Evolutionary conservation across 2,329 filamentous ascomycete genomes (phyloP), one percentile per base, ranked within the genome.

Genomic region (Botrytis fabae): DNA sequence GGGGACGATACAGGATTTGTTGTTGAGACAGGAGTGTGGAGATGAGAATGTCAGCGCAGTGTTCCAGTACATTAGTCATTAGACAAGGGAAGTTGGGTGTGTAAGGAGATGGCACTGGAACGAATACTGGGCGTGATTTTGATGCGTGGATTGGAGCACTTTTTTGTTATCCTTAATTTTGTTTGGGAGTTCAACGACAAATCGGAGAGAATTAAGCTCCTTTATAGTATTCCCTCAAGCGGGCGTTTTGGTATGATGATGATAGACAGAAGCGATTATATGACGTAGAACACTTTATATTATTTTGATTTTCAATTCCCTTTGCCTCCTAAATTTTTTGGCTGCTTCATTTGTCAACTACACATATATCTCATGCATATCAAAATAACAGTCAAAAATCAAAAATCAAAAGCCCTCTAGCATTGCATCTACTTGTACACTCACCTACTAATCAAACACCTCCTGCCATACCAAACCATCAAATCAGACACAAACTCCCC

Each of bases 51-150:
- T 99, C 14, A 98, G 94, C 76, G 94, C 95, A 18, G 94, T 98
- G 48, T 99, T 99, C 81, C 96, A 99, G 86, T 99, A 98, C 83
- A 98, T 99, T 80, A 98, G 95, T 77, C 96, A 98, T 84, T 93
- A 77, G 22, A 16, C 22, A 18, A 18, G 9, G 14, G 20, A 32
- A 28, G 42, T 9, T 63, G 35, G 2, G 42, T 32, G 40, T 22
- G 20, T 60, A 14, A 12, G 25, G 6, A 10, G 20, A 32, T 32
- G n/a, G n/a, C 2, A 57, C n/a, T 46, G 42, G 28, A 12, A 28
- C 1, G 32, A 10, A 32, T 28, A 28, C 59, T 6, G 25, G 9
- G 16, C 28, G 16, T 4, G 38, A 38, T 12, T 28, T 66, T 68
- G 46, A 54, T 54, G 46, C 16, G 28, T 28, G 25, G 35, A 68